phyloP scores from a whole-genome alignment of 2,329 filamentous ascomycete species.

The Xylaria arbuscula region DNA sequence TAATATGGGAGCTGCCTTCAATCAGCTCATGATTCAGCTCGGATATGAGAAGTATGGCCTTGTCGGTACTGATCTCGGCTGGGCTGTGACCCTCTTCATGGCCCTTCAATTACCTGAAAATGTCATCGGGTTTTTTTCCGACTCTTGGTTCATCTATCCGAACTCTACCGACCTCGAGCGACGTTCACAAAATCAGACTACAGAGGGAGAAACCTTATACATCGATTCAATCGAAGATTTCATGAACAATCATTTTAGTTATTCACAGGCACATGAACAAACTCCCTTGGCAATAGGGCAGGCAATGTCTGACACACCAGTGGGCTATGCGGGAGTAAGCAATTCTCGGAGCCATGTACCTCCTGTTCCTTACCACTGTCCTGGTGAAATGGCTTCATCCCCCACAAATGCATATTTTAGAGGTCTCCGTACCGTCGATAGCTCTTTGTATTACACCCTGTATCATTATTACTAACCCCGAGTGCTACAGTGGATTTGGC shows the following conservation, averaged over 20 bases:
- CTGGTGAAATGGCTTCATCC: too few relatives aligned
- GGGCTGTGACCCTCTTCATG: background rate
- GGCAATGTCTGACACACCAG: background rate
- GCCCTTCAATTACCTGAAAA: background rate
- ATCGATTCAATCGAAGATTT: background rate
- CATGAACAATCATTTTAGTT: background rate
- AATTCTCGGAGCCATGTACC: too few relatives aligned
- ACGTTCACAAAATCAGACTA: slow-evolving; percentile 2
- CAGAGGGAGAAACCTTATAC: slow-evolving; percentile 1
- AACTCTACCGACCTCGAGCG: slow-evolving; percentile 13
- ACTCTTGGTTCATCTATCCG: slow-evolving; percentile 15
- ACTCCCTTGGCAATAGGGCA: slow-evolving; percentile 2
- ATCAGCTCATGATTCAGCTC: slow-evolving; percentile 4
- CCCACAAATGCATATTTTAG: too few relatives aligned
- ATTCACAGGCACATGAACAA: background rate
- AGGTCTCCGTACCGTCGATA: too few relatives aligned
- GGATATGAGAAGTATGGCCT: slow-evolving; percentile 13
- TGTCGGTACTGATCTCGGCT: slow-evolving; percentile 1
- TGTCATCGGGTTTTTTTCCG: slow-evolving; percentile 1
- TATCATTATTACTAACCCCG: too few relatives aligned
- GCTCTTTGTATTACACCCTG: too few relatives aligned
- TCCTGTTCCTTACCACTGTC: too few relatives aligned
- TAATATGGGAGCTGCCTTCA: slow-evolving; percentile 1
- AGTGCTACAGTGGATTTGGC: background rate
- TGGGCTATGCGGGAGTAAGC: background rate